Conservation (phyloP, 1,284 basidiomycete species). For the Mycosarcoma maydis region DNA sequence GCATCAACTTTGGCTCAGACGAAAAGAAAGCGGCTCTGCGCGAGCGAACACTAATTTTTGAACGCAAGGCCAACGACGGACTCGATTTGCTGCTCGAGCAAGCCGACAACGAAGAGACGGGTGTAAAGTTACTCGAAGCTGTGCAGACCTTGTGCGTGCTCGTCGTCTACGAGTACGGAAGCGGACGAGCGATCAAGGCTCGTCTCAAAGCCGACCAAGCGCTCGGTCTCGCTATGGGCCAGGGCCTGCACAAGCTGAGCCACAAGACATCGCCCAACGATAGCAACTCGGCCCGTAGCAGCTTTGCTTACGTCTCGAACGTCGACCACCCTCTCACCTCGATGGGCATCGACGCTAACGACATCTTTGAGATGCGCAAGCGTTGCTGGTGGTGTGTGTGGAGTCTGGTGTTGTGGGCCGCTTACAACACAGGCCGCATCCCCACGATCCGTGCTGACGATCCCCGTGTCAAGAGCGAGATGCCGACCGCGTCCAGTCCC, state of each 20-base stretch:
- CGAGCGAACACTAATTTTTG: conserved; percentile 39
- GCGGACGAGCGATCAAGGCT: conserved; percentile 58
- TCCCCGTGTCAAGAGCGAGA: conserved; percentile 57
- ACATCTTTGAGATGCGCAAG: conserved; percentile 60
- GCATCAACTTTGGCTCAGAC: conserved; percentile 53
- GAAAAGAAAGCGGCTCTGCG: conserved; percentile 48
- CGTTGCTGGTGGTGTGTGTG: conserved; percentile 61
- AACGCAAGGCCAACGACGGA: conserved; percentile 53
- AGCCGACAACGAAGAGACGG: conserved; percentile 33
- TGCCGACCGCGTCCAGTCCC: conserved; percentile 42
- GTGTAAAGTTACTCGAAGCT: conserved; percentile 51
- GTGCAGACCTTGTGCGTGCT: conserved; percentile 58
- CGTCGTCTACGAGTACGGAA: conserved; percentile 60
- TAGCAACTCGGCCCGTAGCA: conserved; percentile 33
- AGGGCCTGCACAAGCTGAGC: conserved; percentile 56
- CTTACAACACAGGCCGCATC: conserved; percentile 60
- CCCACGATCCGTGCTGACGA: conserved; percentile 62
- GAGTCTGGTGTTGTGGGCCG: conserved; percentile 55
- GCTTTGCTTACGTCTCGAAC: conserved; percentile 37
- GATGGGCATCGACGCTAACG: conserved; percentile 36
- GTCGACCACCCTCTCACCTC: conserved; percentile 28
- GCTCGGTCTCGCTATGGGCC: conserved; percentile 59
- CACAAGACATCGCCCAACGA: conserved; percentile 24
- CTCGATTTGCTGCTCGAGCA: conserved; percentile 54
- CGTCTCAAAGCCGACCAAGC: conserved; percentile 62